Conservation (phyloP, 2,329 filamentous ascomycete species). For the Lecanicillium sp. region DNA sequence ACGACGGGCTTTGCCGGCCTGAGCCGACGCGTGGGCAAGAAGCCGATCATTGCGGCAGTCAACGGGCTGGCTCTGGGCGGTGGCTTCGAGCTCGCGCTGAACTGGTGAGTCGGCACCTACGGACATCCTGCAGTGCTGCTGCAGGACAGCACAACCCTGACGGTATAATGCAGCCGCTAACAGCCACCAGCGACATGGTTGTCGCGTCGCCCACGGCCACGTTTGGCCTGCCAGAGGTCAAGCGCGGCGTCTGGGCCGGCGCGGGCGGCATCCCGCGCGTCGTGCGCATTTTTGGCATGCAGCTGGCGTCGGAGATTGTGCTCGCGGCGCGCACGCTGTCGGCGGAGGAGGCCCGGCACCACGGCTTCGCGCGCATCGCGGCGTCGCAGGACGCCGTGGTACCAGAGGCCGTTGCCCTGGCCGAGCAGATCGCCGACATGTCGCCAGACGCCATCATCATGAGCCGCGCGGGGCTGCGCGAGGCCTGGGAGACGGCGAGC, state of each 20-base stretch:
- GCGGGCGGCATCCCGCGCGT: conserved; percentile 47
- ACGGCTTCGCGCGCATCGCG: conserved; percentile 23
- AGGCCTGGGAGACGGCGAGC: conserved; percentile 34
- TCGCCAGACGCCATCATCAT: conserved; percentile 34
- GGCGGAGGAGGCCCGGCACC: conserved; percentile 37
- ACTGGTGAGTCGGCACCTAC: conserved; percentile 36
- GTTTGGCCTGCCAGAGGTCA: conserved; percentile 48
- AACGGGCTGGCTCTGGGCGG: conserved; percentile 53
- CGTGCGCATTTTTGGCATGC: conserved; percentile 39
- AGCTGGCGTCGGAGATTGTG: conserved; percentile 43
- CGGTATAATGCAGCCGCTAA: too few relatives aligned
- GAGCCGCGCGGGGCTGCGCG: conserved; percentile 32
- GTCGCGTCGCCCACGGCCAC: conserved; percentile 44
- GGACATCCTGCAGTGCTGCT: not conserved
- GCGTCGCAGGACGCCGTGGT: conserved; percentile 33
- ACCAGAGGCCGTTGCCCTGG: conserved; percentile 30
- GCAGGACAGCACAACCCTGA: too few relatives aligned
- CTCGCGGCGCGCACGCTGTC: conserved; percentile 40
- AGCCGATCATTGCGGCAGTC: conserved; percentile 54
- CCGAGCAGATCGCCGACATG: conserved; percentile 28
- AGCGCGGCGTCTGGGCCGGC: conserved; percentile 47
- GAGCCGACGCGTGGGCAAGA: conserved; percentile 50
- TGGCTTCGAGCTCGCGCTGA: conserved; percentile 50
- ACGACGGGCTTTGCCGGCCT: conserved; percentile 42
- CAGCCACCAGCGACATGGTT: conserved; percentile 40